Base-by-base conservation (phyloP, 805 yeast species). In the Grigorovia jiainica region DNA sequence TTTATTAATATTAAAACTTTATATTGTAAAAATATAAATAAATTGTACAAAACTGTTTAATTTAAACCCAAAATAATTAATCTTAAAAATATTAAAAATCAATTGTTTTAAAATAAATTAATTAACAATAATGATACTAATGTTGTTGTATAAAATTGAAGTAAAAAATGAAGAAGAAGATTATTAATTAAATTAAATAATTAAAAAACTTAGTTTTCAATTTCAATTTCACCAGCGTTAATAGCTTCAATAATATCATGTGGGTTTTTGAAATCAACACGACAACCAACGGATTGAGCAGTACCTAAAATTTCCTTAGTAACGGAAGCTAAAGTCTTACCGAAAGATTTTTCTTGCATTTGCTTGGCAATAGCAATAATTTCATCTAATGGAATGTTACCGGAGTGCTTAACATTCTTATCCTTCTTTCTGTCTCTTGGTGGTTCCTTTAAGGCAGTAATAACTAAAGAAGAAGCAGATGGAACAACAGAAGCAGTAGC, bases 341-440 rank as follows among this genome's bases (percentile, higher is more conserved):
- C 96, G 73, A 92, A 87, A 53, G 97, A 87, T 78, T 92, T 92
- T 71, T 83, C 87, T 72, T 78, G 82, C 97, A 92, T 90, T 68
- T 82, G 82, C 76, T 96, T 89, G 64, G 98, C 98, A 68, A 92
- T 84, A 70, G 87, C 95, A 72, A 77, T 78, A 75, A 92, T 85
- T 76, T 90, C 96, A 66, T 87, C 95, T 65, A 92, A 79, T 64
- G 95, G 87, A 67, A 92, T 81, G 90, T 90, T 92, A 78, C 98
- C 98, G 70, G 80, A 81, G 86, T 92, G 98, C 81, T 89, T 87
- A 73, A 92, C 86, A 78, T 92, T 90, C 92, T 92, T 92, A 70
- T 92, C 98, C 95, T 92, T 92, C 94, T 92, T 92, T 79, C 96
- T 84, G 82, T 92, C 98, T 85, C 98, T 90, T 70, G 96, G 96